Conservation (phyloP, 2,329 filamentous ascomycete genomes). For the Epichloe scottii region DNA sequence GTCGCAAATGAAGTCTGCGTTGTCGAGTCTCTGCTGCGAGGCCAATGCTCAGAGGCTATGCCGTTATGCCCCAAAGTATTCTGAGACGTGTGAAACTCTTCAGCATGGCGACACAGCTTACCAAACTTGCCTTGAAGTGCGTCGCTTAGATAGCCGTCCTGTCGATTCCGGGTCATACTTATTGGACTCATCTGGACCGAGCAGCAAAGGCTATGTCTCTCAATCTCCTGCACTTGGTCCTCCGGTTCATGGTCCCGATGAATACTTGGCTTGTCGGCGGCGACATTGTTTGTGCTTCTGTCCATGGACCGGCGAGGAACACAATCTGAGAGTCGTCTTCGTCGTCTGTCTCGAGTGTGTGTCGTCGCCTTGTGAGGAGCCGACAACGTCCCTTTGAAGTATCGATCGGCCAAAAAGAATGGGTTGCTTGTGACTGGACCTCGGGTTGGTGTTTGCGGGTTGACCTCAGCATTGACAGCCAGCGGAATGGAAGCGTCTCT, state of each 20-base stretch:
- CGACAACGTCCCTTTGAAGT: constrained; percentile 9
- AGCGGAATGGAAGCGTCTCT: too few relatives aligned
- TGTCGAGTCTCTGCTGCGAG: constrained; percentile 3
- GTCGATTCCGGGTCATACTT: background rate
- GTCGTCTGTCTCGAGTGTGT: constrained; percentile 10
- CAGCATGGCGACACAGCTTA: constrained; percentile 19
- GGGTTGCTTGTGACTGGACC: constrained; percentile 17
- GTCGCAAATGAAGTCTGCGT: background rate
- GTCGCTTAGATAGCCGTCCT: constrained; percentile 9
- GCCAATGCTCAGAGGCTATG: constrained; percentile 3
- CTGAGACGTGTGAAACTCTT: constrained; percentile 20
- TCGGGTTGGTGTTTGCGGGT: constrained; percentile 1
- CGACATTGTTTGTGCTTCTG: constrained; percentile 4
- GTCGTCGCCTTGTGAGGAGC: constrained; percentile 12
- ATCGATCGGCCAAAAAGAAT: constrained; percentile 20
- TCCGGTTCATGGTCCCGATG: constrained; percentile 13
- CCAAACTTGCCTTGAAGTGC: constrained; percentile 14
- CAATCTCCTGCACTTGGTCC: background rate
- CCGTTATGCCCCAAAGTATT: constrained; percentile 24
- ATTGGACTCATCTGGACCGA: constrained; percentile 5
- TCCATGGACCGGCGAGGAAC: constrained; percentile 13
- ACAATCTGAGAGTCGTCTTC: constrained; percentile 18
- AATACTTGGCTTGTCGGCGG: constrained; percentile 12
- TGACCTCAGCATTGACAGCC: background rate
- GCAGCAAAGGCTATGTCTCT: constrained; percentile 22